Base-by-base conservation (phyloP, 1,284 basidiomycete genomes). In the Coriolopsis trogii region DNA sequence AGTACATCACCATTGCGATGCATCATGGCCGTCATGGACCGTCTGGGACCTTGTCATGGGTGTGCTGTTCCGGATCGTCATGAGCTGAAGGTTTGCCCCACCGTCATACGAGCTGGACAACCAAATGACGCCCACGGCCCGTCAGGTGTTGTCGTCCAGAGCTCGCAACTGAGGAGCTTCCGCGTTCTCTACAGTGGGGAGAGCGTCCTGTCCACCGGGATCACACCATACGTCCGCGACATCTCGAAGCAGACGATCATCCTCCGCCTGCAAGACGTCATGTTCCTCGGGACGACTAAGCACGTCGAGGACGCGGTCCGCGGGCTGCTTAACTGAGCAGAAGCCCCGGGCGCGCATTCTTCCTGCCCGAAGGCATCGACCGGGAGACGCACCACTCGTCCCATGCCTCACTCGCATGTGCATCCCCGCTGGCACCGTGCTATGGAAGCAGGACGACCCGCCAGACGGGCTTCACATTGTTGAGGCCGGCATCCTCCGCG, bases 271-370 rank as follows among this genome's bases (percentile, higher is more conserved):
- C 95, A 98, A 78, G 93, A 91, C 0, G 95, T 93, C 73, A 76
- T 99, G 30, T 99, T 98, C 80, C 99, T 99, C 69, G 96, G 97
- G 4, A 98, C 95, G 0, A 96, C 97, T 63, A 80, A 88, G 0
- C 77, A 87, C 37, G 93, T 97, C 51, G 95, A 98, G 69, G 87
- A 89, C 59, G 77, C 88, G 1, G 88, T 94, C 38, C 81, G 89
- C 6, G 72, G 79, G 15, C 77, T 94, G 20, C 81, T 98, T 21
- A 90, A 65, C 85, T 85, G 0, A 73, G 81, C 60, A 75, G 80
- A 55, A 88, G 87, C 0, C 77, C 97, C 16, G 69, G 87, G 49
- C 90, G 85, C 64, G 88, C 85, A 0, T 92, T 95, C 62, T 86
- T 85, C 0, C 83, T 87, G 0, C 87, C 86, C 68, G 81, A 77